phyloP scores from a whole-genome alignment of 305 asterid species.

The Fraxinus xanthoxyloides region DNA sequence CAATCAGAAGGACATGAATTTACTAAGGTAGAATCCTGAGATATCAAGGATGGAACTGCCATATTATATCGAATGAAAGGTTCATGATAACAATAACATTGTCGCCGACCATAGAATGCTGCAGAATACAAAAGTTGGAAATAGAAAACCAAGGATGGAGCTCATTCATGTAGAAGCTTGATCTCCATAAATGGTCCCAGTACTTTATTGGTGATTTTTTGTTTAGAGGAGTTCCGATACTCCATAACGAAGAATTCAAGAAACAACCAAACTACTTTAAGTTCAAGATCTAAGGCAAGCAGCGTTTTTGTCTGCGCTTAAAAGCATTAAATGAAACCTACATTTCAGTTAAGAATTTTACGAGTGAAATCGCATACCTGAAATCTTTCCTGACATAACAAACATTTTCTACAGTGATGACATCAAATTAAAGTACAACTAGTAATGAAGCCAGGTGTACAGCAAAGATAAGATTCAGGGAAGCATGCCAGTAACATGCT shows the following conservation, averaged over 20 bases:
- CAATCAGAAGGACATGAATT: not conserved
- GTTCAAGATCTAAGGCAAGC: not conserved
- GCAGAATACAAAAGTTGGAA: not conserved
- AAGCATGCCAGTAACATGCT: not conserved
- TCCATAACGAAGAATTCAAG: not conserved
- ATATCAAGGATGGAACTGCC: not conserved
- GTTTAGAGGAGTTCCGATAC: not conserved
- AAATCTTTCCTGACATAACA: not conserved
- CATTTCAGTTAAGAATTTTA: not conserved
- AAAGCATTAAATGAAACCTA: not conserved
- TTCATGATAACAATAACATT: not conserved
- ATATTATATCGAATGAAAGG: not conserved
- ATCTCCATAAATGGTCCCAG: not conserved
- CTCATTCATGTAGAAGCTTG: not conserved
- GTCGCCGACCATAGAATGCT: not conserved
- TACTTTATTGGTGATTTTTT: not conserved
- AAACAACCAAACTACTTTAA: not conserved
- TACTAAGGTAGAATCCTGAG: not conserved
- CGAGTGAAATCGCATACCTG: not conserved
- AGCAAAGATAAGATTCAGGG: not conserved
- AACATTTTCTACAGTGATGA: not conserved
- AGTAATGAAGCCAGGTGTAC: not conserved
- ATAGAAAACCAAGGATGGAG: not conserved
- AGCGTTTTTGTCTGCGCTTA: not conserved
- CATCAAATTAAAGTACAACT: not conserved